Evolutionary conservation across 306 rosid species (phyloP).

Genomic region (Cajanus cajan): DNA sequence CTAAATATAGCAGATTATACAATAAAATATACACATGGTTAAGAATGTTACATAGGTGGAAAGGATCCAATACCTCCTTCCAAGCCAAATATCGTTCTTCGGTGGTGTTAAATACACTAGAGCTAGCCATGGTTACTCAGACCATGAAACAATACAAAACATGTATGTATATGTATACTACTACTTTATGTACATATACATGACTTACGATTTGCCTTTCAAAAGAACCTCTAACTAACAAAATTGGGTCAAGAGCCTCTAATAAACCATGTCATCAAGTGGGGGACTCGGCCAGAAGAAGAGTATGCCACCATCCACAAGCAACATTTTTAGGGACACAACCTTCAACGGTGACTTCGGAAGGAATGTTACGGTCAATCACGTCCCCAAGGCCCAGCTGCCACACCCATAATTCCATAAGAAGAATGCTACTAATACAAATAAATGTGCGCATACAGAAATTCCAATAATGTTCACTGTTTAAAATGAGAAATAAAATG

Average conservation of each 20-base stretch:
- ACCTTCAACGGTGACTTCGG: slow-evolving; percentile 66
- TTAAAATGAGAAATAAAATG: not conserved
- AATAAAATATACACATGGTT: slow-evolving; percentile 27
- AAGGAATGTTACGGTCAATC: slow-evolving; percentile 85
- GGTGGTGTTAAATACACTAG: slow-evolving; percentile 30
- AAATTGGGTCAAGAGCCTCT: slow-evolving; percentile 56
- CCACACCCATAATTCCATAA: slow-evolving; percentile 20
- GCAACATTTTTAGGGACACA: slow-evolving; percentile 65
- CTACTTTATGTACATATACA: slow-evolving; percentile 55
- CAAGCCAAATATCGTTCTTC: slow-evolving; percentile 26
- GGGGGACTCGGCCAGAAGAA: slow-evolving; percentile 74
- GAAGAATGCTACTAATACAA: slow-evolving; percentile 2
- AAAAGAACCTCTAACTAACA: slow-evolving; percentile 67
- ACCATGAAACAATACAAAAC: slow-evolving; percentile 51
- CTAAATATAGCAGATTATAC: slow-evolving; percentile 16
- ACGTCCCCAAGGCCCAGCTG: slow-evolving; percentile 95
- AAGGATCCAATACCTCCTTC: slow-evolving; percentile 37
- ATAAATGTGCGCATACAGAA: not conserved
- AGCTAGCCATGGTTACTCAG: slow-evolving; percentile 33
- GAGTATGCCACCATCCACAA: slow-evolving; percentile 99
- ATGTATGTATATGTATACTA: slow-evolving; percentile 33
- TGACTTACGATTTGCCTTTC: slow-evolving; percentile 30
- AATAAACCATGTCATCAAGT: slow-evolving; percentile 44
- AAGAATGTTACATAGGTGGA: slow-evolving; percentile 32
- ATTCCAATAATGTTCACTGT: not conserved